Evolutionary conservation across 1,139 yeast species (phyloP).

Genomic region (Debaryomyces sp.): DNA sequence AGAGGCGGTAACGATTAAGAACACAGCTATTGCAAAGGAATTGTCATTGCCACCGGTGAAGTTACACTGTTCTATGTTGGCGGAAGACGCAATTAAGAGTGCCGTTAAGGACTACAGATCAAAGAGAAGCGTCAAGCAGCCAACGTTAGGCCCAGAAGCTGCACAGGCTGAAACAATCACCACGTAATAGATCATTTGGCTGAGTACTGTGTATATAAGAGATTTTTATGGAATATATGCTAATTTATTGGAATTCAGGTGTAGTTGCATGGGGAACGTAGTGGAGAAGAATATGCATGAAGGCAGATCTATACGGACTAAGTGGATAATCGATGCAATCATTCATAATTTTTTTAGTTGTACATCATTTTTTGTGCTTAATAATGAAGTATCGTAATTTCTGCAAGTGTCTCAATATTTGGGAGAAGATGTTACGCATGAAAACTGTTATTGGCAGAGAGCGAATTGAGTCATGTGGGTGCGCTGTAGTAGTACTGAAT

Average conservation of each 20-base stretch:
- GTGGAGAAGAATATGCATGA: background rate
- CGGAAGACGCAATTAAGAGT: slow-evolving; percentile 97
- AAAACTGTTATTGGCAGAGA: background rate
- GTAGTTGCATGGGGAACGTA: background rate
- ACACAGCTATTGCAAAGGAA: slow-evolving; percentile 91
- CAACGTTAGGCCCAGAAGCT: slow-evolving; percentile 58
- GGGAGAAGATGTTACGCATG: background rate
- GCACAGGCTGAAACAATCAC: slow-evolving; percentile 17
- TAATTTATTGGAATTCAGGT: background rate
- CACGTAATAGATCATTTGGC: slow-evolving; percentile 10
- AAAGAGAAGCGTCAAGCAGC: slow-evolving; percentile 54
- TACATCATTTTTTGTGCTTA: background rate
- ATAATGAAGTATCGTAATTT: too few species aligned
- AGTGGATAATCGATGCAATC: background rate
- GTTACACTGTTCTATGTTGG: slow-evolving; percentile 96
- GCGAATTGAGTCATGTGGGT: background rate
- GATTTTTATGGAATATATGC: background rate
- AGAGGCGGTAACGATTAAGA: slow-evolving; percentile 88
- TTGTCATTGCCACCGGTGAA: slow-evolving; percentile 95
- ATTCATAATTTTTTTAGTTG: background rate
- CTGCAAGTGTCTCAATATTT: background rate
- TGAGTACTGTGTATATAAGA: background rate
- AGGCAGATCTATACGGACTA: background rate
- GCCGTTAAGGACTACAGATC: slow-evolving; percentile 94
- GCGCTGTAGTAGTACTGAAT: background rate